Conservation (phyloP, 768 basidiomycete species). For the Hysterangium stoloniferum region DNA sequence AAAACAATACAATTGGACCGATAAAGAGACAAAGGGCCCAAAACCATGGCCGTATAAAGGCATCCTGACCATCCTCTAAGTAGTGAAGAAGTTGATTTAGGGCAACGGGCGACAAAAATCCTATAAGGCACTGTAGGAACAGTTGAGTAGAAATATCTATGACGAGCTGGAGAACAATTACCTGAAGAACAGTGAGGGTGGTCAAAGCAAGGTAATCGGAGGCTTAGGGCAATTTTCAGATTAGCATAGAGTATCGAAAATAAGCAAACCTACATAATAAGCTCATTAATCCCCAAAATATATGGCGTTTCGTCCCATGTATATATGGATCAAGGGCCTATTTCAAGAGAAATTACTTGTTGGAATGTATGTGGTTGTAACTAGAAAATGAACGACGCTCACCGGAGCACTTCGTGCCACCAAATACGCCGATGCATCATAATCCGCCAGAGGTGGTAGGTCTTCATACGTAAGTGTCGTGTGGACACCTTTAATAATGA, state of each 20-base stretch:
- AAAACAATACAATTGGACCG: conserved; percentile 16
- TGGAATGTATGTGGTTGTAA: conserved; percentile 18
- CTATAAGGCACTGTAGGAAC: conserved; percentile 14
- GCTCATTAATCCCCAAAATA: conserved; percentile 39
- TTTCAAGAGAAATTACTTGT: too few species aligned
- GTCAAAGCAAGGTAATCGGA: too few species aligned
- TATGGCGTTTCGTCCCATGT: conserved; percentile 33
- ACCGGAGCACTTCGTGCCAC: background rate
- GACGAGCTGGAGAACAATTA: too few species aligned
- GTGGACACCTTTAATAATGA: conserved; percentile 36
- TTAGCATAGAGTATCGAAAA: too few species aligned
- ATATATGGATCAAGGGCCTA: conserved; percentile 32
- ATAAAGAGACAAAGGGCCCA: conserved; percentile 21
- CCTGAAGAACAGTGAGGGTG: too few species aligned
- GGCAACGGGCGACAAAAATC: conserved; percentile 25
- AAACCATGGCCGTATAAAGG: conserved; percentile 27
- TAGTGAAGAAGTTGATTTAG: conserved; percentile 26
- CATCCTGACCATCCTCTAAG: conserved; percentile 25
- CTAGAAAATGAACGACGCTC: background rate
- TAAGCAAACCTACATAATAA: conserved; percentile 16
- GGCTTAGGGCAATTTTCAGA: too few species aligned
- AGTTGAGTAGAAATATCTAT: too few species aligned
- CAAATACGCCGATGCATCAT: background rate
- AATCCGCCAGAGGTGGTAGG: conserved; percentile 29
- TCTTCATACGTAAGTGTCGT: conserved; percentile 32